Evolutionary conservation across 305 asterid species (phyloP).

Genomic region (Fraxinus albicans): DNA sequence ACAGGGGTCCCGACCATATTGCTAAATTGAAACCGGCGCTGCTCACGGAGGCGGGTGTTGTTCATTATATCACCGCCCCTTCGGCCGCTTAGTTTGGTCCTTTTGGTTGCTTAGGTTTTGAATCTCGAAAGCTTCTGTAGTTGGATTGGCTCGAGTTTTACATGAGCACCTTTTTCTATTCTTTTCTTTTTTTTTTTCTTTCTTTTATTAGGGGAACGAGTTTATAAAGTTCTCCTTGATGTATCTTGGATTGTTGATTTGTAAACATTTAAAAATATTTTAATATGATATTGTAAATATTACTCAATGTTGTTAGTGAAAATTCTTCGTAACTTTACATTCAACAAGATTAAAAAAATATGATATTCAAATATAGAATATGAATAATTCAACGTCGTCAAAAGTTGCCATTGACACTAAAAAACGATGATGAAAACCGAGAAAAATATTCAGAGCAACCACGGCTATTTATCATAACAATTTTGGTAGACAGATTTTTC

Average conservation of each 20-base stretch:
- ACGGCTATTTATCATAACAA: too few species aligned
- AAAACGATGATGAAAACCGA: too few species aligned
- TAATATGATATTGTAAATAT: neutral
- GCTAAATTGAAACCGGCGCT: neutral
- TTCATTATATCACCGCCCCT: slow-evolving; percentile 22
- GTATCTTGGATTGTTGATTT: neutral
- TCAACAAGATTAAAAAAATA: too few species aligned
- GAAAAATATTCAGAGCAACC: too few species aligned
- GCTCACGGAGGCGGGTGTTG: slow-evolving; percentile 14
- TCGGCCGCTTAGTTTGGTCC: slow-evolving; percentile 30
- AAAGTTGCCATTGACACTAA: too few species aligned
- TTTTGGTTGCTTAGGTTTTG: neutral
- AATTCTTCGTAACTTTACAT: too few species aligned
- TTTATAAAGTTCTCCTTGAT: neutral
- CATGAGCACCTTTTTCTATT: neutral
- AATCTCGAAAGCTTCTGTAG: too few species aligned
- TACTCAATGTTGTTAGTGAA: neutral
- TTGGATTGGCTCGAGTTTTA: neutral
- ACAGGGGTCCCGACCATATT: neutral
- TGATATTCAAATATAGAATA: too few species aligned
- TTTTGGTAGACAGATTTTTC: too few species aligned
- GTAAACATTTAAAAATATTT: neutral
- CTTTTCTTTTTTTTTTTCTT: too few species aligned
- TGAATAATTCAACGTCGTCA: too few species aligned
- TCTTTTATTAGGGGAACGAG: neutral